A percentile compares a stretch with the other conserved stretches of the same genome.
phyloP scores from a whole-genome alignment of 441 rosid genomes.

The Syzygium syzygioides region DNA sequence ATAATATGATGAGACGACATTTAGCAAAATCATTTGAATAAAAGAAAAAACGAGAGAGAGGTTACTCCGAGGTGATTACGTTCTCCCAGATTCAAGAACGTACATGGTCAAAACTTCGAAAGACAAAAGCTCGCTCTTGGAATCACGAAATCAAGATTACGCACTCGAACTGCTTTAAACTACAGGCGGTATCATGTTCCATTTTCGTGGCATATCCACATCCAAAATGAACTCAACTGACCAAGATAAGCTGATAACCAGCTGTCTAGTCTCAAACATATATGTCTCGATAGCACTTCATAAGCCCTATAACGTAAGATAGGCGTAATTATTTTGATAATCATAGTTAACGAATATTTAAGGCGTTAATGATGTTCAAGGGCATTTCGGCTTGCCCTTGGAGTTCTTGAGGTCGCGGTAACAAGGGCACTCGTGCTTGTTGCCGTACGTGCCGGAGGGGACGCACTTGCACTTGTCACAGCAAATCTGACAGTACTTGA shows the following conservation, averaged over 20 bases:
- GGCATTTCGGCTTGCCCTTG: slow-evolving; percentile 12
- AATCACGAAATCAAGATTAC: background rate
- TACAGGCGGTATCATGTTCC: background rate
- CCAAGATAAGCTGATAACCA: background rate
- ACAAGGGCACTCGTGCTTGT: slow-evolving; percentile 17
- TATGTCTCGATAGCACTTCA: background rate
- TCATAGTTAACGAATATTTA: no score
- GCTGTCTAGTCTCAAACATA: background rate
- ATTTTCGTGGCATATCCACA: background rate
- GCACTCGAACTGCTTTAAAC: background rate
- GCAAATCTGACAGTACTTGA: slow-evolving; percentile 15
- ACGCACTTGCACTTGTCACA: slow-evolving; percentile 13
- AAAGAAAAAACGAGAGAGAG: background rate
- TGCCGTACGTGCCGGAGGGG: slow-evolving; percentile 12
- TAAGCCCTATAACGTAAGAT: background rate
- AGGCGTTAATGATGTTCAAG: background rate
- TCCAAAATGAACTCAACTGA: background rate
- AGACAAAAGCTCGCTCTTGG: background rate
- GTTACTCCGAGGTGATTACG: background rate
- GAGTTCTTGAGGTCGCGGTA: slow-evolving; percentile 12
- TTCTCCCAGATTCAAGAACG: background rate
- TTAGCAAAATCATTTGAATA: no score
- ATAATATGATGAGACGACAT: no score
- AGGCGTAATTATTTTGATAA: background rate
- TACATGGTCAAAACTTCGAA: background rate